phyloP scores from a whole-genome alignment of 805 yeast species.

The Cyberlindnera veronae region DNA sequence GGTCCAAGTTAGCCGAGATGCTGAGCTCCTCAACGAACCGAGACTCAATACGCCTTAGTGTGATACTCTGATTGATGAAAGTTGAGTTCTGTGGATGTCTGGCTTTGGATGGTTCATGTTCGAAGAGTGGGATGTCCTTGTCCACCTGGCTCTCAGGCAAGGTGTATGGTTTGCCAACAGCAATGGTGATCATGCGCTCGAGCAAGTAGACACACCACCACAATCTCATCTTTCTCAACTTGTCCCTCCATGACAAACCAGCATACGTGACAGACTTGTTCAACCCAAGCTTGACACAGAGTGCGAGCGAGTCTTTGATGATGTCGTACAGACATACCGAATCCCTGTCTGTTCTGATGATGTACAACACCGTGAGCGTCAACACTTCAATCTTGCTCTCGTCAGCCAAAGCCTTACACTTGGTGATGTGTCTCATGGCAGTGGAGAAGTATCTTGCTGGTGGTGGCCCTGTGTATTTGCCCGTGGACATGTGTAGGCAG shows the following conservation, averaged over 20 bases:
- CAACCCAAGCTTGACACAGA: constrained; percentile 37
- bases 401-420: constrained; percentile 38
- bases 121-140: constrained; percentile 46
- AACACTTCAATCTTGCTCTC: constrained; percentile 50
- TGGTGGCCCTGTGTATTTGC: constrained; percentile 50
- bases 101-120: constrained; percentile 38
- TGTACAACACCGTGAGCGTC: constrained; percentile 48
- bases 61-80: constrained; percentile 55
- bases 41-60: constrained; percentile 56
- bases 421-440: constrained; percentile 53
- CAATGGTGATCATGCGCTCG: constrained; percentile 58
- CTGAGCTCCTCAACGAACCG: constrained; percentile 49
- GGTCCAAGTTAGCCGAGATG: constrained; percentile 34
- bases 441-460: constrained; percentile 57
- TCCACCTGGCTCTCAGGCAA: constrained; percentile 50
- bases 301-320: constrained; percentile 48
- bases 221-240: constrained; percentile 45
- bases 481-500: constrained; percentile 51
- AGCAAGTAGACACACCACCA: constrained; percentile 65
- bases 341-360: constrained; percentile 60
- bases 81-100: constrained; percentile 20
- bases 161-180: constrained; percentile 56
- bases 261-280: constrained; percentile 36
- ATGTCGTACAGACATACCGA: constrained; percentile 51
- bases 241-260: constrained; percentile 24